phyloP scores from a whole-genome alignment of 768 basidiomycete genomes.

The Collybia nuda region DNA sequence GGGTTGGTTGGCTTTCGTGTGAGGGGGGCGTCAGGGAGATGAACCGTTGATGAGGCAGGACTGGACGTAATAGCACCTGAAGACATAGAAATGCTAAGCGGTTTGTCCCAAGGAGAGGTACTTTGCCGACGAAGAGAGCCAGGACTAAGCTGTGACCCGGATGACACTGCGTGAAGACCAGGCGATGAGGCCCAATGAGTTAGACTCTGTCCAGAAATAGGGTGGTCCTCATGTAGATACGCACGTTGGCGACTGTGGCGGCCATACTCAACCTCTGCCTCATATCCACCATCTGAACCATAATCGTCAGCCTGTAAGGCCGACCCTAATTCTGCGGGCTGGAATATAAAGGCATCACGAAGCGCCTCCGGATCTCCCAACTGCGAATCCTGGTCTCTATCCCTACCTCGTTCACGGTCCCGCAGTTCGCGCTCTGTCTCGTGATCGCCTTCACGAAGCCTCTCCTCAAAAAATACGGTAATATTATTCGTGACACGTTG shows the following conservation, averaged over 20 bases:
- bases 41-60: slow-evolving; percentile 57
- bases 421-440: slow-evolving; percentile 64
- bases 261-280: slow-evolving; percentile 68
- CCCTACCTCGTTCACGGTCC: slow-evolving; percentile 46
- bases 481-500: slow-evolving; percentile 92
- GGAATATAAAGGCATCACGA: slow-evolving; percentile 61
- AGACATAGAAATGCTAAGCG: slow-evolving; percentile 53
- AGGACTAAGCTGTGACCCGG: slow-evolving; percentile 66
- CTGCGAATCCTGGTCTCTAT: slow-evolving; percentile 59
- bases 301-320: slow-evolving; percentile 68
- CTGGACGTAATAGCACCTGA: slow-evolving; percentile 57
- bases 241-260: slow-evolving; percentile 76
- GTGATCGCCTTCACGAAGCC: slow-evolving; percentile 75
- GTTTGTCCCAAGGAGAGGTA: slow-evolving; percentile 67
- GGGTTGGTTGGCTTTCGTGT: slow-evolving; percentile 62
- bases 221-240: slow-evolving; percentile 49
- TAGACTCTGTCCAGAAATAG: slow-evolving; percentile 36
- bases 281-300: slow-evolving; percentile 81
- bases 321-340: slow-evolving; percentile 54
- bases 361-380: slow-evolving; percentile 53
- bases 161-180: slow-evolving; percentile 60
- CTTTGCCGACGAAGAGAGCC: slow-evolving; percentile 66
- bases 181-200: slow-evolving; percentile 57
- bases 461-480: slow-evolving; percentile 92
- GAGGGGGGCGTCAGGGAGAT: slow-evolving; percentile 63